Conservation (phyloP, 305 asterid genomes). For the Salvia sclarea region DNA sequence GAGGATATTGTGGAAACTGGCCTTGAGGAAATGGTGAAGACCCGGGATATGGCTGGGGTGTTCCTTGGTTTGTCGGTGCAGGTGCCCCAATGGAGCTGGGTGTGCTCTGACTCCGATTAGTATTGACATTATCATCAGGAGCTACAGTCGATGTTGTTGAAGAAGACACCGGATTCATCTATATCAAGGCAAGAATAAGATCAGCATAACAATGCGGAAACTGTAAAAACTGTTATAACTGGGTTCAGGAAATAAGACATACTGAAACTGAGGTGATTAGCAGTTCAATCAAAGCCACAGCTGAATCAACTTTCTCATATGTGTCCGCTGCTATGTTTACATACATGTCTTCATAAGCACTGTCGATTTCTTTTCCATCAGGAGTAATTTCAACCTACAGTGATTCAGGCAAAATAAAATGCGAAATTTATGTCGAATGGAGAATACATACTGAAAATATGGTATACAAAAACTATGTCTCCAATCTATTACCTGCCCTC, state of each 20-base stretch:
- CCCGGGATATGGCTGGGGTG: conserved; percentile 43
- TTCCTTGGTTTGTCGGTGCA: conserved; percentile 46
- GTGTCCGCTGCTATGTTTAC: conserved; percentile 85
- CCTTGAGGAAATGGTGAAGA: conserved; percentile 48
- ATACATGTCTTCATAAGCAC: conserved; percentile 63
- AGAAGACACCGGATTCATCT: conserved; percentile 61
- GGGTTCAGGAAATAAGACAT: conserved; percentile 36
- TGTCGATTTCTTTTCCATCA: conserved; percentile 50
- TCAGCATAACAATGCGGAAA: conserved; percentile 19
- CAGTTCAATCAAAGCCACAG: conserved; percentile 81
- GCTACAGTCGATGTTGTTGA: conserved; percentile 43
- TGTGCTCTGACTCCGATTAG: conserved; percentile 38
- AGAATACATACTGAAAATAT: conserved; percentile 6
- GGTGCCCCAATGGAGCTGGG: conserved; percentile 38
- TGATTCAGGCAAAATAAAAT: conserved; percentile 4
- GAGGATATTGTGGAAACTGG: conserved; percentile 56
- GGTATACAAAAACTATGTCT: conserved; percentile 13
- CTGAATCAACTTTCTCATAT: conserved; percentile 86
- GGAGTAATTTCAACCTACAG: conserved; percentile 68
- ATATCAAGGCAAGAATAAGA: conserved; percentile 12
- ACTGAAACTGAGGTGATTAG: conserved; percentile 81
- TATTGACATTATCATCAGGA: conserved; percentile 38
- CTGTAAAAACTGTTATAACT: background rate
- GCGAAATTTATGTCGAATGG: background rate
- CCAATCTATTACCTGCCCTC: conserved; percentile 59